These are phyloP conservation scores for Lycium barbarum DNA, from an alignment of 257 asterid species.

Conservation along the genomic window DNA sequence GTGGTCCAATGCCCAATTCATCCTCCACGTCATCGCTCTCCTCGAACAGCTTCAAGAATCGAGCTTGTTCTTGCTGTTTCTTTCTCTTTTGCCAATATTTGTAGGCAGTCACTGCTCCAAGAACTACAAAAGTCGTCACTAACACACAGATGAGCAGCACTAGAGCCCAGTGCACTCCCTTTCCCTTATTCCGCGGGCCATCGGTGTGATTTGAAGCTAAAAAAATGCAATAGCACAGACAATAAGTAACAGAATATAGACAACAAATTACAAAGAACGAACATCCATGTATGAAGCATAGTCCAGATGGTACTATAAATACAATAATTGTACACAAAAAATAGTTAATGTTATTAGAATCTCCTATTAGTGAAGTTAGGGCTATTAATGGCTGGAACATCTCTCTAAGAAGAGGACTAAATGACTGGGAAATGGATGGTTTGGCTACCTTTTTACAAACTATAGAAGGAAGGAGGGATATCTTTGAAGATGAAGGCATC, in stretches of 20 bases:
- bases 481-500: no score
- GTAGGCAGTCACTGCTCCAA: slow-evolving; percentile 54
- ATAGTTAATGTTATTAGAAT: background rate
- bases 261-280: background rate
- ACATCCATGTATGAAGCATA: background rate
- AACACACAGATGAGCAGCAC: slow-evolving; percentile 40
- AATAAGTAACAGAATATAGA: background rate
- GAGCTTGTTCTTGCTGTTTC: slow-evolving; percentile 82
- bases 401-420: no score
- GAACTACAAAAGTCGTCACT: slow-evolving; percentile 38
- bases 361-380: no score
- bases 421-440: no score
- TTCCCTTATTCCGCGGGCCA: slow-evolving; percentile 31
- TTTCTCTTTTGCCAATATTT: slow-evolving; percentile 66
- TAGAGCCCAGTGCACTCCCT: slow-evolving; percentile 55
- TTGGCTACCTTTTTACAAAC: no score
- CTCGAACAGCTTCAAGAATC: slow-evolving; percentile 70
- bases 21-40: slow-evolving; percentile 55
- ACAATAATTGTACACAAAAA: background rate
- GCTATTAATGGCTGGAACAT: no score
- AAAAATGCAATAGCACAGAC: slow-evolving; percentile 26
- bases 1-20: slow-evolving; percentile 52
- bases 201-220: slow-evolving; percentile 48
- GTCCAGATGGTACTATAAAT: background rate
- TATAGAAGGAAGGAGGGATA: no score